Evolutionary conservation across 805 yeast species (phyloP), one percentile per base, ranked within the genome.

Genomic region (Candida tibetensis): DNA sequence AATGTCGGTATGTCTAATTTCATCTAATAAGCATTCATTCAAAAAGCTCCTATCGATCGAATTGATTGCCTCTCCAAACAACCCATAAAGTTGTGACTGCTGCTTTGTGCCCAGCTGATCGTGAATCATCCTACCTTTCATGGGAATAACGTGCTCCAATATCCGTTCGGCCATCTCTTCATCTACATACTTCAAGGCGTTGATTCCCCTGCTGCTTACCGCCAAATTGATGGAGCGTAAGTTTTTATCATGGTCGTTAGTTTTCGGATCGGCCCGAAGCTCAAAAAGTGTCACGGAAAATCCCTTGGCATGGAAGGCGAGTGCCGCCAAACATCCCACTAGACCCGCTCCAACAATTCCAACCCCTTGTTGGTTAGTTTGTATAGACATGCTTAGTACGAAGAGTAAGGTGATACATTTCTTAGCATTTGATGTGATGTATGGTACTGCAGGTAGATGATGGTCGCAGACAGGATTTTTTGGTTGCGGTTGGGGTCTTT

Each of bases 81-180:
- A 64, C 4, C 95, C 96, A 58, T 90, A 90, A 31, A 66, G 48
- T 52, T 89, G 95, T 21, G 84, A 69, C 46, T 74, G 79, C 55
- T 79, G 81, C 15, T 61, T 58, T 7, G 48, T 46, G 0, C 95
- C 95, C 9, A 69, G 51, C 10, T 62, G 34, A 38, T 82, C 82
- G 58, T 90, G 97, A 41, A 90, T 80, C 96, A 89, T 88, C 30
- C 97, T 69, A 2, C 95, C 96, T 29, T 75, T 64, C 91, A 90
- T 85, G 2, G 96, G 96, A 17, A 86, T 82, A 17, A 85, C 75
- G 29, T 76, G 75, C 22, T 67, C 61, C 44, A 84, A 52, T 2
- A 88, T 71, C 17, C 79, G 53, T 0, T 64, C 58, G 9, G 83
- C 78, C 68, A 88, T 68, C 10, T 64, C 71, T 1, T 62, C 56